These are phyloP conservation scores for Infundibulicybe gibba DNA, from an alignment of 768 basidiomycete species.

Conservation along the genomic window DNA sequence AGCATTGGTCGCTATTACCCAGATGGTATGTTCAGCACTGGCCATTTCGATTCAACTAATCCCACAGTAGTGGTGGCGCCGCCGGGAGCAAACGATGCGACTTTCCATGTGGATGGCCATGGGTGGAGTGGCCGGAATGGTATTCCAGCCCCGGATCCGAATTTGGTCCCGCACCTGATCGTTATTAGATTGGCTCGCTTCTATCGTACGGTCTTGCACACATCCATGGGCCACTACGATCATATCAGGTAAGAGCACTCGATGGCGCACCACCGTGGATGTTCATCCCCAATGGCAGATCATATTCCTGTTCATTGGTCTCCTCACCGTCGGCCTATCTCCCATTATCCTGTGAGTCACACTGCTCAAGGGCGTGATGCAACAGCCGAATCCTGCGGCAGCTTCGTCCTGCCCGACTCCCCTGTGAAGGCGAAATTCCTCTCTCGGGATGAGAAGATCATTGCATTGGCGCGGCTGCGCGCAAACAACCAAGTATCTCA, in stretches of 20 bases:
- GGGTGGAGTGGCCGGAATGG: too few relatives aligned
- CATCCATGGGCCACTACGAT: slow-evolving; percentile 19
- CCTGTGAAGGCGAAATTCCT: slow-evolving; percentile 40
- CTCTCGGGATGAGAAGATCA: slow-evolving; percentile 33
- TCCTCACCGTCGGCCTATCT: slow-evolving; percentile 33
- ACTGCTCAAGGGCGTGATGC: not conserved
- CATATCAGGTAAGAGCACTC: slow-evolving; percentile 36
- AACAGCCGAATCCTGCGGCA: slow-evolving; percentile 4
- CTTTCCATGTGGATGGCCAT: too few relatives aligned
- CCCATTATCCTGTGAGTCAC: slow-evolving; percentile 29
- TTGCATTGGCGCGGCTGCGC: slow-evolving; percentile 37
- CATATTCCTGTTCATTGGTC: slow-evolving; percentile 44
- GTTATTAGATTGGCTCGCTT: too few relatives aligned
- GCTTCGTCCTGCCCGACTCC: slow-evolving; percentile 40
- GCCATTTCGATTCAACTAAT: too few relatives aligned
- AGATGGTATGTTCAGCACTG: too few relatives aligned
- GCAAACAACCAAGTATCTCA: slow-evolving; percentile 32
- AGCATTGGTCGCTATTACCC: too few relatives aligned
- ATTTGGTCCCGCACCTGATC: too few relatives aligned
- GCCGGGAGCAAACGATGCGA: too few relatives aligned
- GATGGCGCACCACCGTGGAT: not conserved
- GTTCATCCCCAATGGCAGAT: slow-evolving; percentile 14
- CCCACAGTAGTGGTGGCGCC: too few relatives aligned
- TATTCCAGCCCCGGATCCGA: too few relatives aligned
- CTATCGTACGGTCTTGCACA: too few relatives aligned